phyloP scores from a whole-genome alignment of 805 yeast genomes.

The Candida maesae region DNA sequence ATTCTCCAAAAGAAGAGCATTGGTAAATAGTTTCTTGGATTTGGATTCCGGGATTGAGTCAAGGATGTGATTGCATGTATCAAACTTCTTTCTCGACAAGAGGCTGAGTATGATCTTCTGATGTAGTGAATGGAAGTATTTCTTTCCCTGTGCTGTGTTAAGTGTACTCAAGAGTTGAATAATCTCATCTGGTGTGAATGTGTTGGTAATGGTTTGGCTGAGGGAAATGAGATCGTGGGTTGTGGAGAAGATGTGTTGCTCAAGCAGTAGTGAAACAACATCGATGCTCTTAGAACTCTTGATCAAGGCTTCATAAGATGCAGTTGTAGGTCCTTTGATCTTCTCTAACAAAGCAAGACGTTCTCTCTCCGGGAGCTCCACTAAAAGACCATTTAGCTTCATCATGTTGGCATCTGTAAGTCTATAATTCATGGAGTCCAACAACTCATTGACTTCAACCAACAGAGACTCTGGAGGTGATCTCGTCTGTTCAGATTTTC shows the following conservation, averaged over 20 bases:
- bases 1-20: conserved; percentile 4
- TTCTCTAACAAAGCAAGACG: conserved; percentile 85
- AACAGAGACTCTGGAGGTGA: conserved; percentile 10
- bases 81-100: conserved; percentile 1
- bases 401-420: conserved; percentile 7
- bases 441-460: conserved; percentile 5
- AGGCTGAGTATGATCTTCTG: conserved; percentile 9
- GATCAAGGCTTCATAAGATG: conserved; percentile 1
- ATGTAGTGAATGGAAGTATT: conserved; percentile 9
- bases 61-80: background rate
- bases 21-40: conserved; percentile 5
- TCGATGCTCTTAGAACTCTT: conserved; percentile 4
- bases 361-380: conserved; percentile 33
- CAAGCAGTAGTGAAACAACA: background rate
- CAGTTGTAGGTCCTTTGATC: conserved; percentile 65
- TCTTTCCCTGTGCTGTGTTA: background rate
- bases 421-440: conserved; percentile 7
- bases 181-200: conserved; percentile 7
- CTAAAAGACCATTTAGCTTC: conserved; percentile 1
- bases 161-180: conserved; percentile 1
- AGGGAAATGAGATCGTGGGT: conserved; percentile 4
- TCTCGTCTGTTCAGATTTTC: background rate
- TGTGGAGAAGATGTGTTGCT: conserved; percentile 1
- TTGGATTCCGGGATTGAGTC: conserved; percentile 1
- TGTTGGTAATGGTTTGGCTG: conserved; percentile 1